Percentiles rank a stretch among this genome's conserved stretches.
phyloP scores from a whole-genome alignment of 31 red algal species.

The Odonthalia washingtoniensis region DNA sequence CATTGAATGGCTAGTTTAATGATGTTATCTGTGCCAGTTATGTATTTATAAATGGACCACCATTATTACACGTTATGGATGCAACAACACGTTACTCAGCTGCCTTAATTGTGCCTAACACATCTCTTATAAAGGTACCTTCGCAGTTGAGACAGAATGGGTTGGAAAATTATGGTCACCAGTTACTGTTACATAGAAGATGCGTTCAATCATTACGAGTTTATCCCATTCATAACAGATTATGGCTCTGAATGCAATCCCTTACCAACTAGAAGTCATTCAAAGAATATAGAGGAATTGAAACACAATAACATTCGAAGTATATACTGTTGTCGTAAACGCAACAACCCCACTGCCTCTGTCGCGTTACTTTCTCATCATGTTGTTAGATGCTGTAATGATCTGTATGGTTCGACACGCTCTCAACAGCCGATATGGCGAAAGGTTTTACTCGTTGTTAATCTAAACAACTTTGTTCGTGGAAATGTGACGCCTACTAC shows the following conservation, averaged over 20 bases:
- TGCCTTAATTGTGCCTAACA: neutral
- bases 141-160: constrained; percentile 13
- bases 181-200: neutral
- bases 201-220: neutral
- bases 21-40: neutral
- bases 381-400: no score
- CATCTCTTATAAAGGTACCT: constrained; percentile 19
- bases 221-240: neutral
- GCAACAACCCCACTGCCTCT: no score
- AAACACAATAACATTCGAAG: neutral
- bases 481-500: no score
- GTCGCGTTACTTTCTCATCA: no score
- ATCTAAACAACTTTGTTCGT: no score
- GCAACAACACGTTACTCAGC: constrained; percentile 10
- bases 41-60: neutral
- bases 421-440: no score
- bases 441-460: no score
- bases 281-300: neutral
- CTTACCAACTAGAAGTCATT: constrained; percentile 4
- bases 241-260: neutral
- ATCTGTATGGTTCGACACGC: no score
- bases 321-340: no score
- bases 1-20: neutral
- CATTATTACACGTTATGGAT: constrained; percentile 42
- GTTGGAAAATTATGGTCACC: constrained; percentile 32